Evolutionary conservation across 2,329 filamentous ascomycete species (phyloP).

Genomic region (Lasiodiplodia gonubiensis): DNA sequence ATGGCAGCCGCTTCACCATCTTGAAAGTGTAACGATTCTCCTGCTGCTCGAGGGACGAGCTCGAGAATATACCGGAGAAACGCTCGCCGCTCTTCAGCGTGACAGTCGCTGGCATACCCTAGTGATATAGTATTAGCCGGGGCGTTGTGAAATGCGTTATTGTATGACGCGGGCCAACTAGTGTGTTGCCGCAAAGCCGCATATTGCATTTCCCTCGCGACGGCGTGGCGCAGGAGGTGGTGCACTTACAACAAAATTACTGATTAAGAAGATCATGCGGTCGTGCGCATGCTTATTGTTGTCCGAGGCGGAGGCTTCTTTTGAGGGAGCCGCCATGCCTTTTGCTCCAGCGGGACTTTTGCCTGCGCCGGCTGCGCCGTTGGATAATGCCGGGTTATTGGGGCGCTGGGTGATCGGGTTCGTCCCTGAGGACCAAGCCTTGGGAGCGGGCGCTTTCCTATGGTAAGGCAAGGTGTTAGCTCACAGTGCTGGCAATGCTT

Average conservation of each 20-base stretch:
- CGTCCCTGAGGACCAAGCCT: slow-evolving; percentile 65
- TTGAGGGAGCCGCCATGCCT: slow-evolving; percentile 42
- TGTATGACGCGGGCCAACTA: background rate
- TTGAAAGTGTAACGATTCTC: slow-evolving; percentile 65
- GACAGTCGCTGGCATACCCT: slow-evolving; percentile 63
- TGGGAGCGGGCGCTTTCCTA: slow-evolving; percentile 60
- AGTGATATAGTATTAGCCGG: slow-evolving; percentile 15
- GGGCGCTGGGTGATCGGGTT: slow-evolving; percentile 66
- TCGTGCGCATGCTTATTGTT: slow-evolving; percentile 62
- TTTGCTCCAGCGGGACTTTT: slow-evolving; percentile 50
- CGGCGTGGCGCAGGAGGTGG: background rate
- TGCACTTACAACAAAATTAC: slow-evolving; percentile 62
- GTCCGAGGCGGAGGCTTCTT: slow-evolving; percentile 23
- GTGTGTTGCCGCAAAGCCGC: background rate
- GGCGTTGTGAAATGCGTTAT: background rate
- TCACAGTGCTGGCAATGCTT: background rate
- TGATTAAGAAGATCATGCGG: slow-evolving; percentile 63
- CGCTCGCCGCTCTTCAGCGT: slow-evolving; percentile 66
- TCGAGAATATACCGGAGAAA: slow-evolving; percentile 66
- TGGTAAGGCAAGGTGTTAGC: slow-evolving; percentile 30
- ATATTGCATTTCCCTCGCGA: background rate
- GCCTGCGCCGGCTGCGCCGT: slow-evolving; percentile 56
- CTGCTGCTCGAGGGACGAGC: slow-evolving; percentile 57
- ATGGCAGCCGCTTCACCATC: slow-evolving; percentile 64
- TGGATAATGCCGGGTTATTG: slow-evolving; percentile 44